phyloP scores from a whole-genome alignment of 1,284 basidiomycete species.

The Rhodotorula sp. region DNA sequence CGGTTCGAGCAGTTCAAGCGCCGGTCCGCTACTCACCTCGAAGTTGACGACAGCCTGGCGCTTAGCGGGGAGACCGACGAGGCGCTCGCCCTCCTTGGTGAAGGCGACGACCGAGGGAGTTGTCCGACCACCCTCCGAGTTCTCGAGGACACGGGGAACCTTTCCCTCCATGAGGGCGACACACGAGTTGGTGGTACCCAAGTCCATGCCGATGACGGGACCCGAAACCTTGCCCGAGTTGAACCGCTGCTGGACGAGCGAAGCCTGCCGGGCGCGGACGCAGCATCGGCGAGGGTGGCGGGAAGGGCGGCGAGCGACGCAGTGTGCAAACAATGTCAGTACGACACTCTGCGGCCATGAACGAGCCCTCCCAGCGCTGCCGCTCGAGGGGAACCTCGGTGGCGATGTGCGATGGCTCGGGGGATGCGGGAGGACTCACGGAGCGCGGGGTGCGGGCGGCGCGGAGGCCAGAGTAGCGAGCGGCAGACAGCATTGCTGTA shows the following conservation, averaged over 20 bases:
- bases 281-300: neutral
- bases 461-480: slow-evolving; percentile 32
- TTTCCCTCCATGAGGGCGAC: slow-evolving; percentile 41
- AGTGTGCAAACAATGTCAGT: slow-evolving; percentile 8
- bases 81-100: slow-evolving; percentile 67
- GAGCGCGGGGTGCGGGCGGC: slow-evolving; percentile 31
- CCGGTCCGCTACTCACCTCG: slow-evolving; percentile 32
- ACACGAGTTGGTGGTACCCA: slow-evolving; percentile 73
- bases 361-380: neutral
- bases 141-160: slow-evolving; percentile 90
- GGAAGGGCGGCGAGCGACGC: neutral
- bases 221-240: slow-evolving; percentile 54
- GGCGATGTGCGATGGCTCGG: neutral
- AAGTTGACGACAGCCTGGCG: slow-evolving; percentile 97
- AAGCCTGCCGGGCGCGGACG: slow-evolving; percentile 1
- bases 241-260: slow-evolving; percentile 48
- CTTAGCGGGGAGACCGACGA: slow-evolving; percentile 91
- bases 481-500: slow-evolving; percentile 31
- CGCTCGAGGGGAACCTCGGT: neutral
- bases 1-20: too few relatives aligned
- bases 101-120: slow-evolving; percentile 98
- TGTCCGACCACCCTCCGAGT: slow-evolving; percentile 94
- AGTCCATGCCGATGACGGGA: slow-evolving; percentile 56
- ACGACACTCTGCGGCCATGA: neutral
- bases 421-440: slow-evolving; percentile 19